Percentiles rank a stretch among this genome's conserved stretches.
Evolutionary conservation across 495 filamentous ascomycete species (phyloP).

Genomic region (Penicillium pulvis): DNA sequence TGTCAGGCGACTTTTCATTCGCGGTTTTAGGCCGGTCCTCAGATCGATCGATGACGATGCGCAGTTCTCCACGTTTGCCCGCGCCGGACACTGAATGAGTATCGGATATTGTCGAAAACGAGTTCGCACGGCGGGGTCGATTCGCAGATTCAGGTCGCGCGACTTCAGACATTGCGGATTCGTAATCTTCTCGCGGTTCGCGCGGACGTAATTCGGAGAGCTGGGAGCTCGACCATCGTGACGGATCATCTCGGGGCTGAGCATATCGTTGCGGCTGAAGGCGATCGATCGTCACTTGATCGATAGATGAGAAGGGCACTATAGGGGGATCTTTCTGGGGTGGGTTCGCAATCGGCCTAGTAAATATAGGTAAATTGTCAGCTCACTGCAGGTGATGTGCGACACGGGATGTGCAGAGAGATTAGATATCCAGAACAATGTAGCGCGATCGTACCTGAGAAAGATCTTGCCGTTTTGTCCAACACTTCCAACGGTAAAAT

Average conservation of each 20-base stretch:
- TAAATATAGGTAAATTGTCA: slow-evolving; percentile 33
- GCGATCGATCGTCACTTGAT: slow-evolving; percentile 40
- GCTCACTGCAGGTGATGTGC: slow-evolving; percentile 21
- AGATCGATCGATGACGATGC: slow-evolving; percentile 81
- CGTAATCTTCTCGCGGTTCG: slow-evolving; percentile 32
- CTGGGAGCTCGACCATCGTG: slow-evolving; percentile 51
- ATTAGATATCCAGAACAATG: slow-evolving; percentile 6
- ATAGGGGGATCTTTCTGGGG: slow-evolving; percentile 36
- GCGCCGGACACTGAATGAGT: slow-evolving; percentile 37
- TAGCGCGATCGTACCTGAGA: slow-evolving; percentile 67
- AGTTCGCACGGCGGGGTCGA: slow-evolving; percentile 56
- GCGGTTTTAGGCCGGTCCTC: slow-evolving; percentile 67
- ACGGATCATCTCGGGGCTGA: slow-evolving; percentile 31
- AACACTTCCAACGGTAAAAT: slow-evolving; percentile 93
- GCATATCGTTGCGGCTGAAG: slow-evolving; percentile 29
- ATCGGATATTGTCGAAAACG: slow-evolving; percentile 64
- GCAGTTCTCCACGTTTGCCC: slow-evolving; percentile 62
- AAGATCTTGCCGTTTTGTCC: slow-evolving; percentile 94
- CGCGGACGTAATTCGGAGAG: slow-evolving; percentile 48
- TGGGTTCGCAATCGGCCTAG: slow-evolving; percentile 52
- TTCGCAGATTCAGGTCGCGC: slow-evolving; percentile 28
- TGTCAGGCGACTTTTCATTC: slow-evolving; percentile 55
- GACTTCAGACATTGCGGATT: slow-evolving; percentile 30
- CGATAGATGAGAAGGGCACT: slow-evolving; percentile 31
- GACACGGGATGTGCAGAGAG: slow-evolving; percentile 23